Conservation (phyloP, 2,329 filamentous ascomycete species). For the Parascedosporium putredinis region DNA sequence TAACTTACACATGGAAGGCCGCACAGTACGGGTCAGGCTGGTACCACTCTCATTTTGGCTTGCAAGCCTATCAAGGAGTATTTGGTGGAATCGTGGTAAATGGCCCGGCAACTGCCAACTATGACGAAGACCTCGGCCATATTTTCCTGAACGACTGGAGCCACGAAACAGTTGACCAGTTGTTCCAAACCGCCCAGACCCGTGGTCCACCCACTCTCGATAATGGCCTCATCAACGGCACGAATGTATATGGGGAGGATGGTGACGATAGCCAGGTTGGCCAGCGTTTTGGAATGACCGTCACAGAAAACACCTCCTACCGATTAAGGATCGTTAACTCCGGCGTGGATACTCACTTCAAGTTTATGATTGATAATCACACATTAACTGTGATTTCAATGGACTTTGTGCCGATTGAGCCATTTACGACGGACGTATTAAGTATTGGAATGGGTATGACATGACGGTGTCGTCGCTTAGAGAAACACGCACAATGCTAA, state of each 20-base stretch:
- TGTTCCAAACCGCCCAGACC: constrained; percentile 19
- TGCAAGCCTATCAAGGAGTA: constrained; percentile 42
- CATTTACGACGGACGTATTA: constrained; percentile 40
- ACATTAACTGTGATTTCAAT: constrained; percentile 43
- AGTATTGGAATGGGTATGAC: constrained; percentile 31
- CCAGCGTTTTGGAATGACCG: constrained; percentile 24
- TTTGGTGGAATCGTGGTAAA: constrained; percentile 52
- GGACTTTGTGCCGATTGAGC: constrained; percentile 49
- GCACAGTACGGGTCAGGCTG: constrained; percentile 44
- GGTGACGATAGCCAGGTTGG: constrained; percentile 17
- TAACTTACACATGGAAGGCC: constrained; percentile 48
- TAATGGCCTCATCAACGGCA: constrained; percentile 36
- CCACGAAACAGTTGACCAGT: constrained; percentile 30
- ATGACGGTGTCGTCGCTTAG: neutral
- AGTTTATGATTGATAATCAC: constrained; percentile 47
- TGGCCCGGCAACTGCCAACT: constrained; percentile 46
- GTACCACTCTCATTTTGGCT: constrained; percentile 51
- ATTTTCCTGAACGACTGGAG: constrained; percentile 51
- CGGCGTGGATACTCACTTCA: constrained; percentile 31
- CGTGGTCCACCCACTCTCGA: constrained; percentile 26
- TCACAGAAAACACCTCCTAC: constrained; percentile 32
- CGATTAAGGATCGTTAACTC: constrained; percentile 38
- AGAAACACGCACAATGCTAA: neutral
- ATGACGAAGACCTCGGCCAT: constrained; percentile 53
- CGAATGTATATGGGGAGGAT: constrained; percentile 24